Conservation (phyloP, 176 grass and related monocot species). For the Cymbopogon citratus region DNA sequence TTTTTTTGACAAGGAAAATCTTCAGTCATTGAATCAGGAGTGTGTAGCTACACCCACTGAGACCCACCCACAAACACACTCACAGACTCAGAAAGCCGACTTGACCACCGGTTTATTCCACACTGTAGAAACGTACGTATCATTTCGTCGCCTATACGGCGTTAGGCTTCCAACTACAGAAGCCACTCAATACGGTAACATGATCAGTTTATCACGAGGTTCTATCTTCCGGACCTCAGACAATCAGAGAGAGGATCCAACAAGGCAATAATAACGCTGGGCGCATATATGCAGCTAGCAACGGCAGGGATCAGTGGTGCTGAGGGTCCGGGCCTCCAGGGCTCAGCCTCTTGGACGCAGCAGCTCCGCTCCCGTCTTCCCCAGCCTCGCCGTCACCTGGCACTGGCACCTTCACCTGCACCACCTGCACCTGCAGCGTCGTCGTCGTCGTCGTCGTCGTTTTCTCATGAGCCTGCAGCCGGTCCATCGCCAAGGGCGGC, state of each 20-base stretch:
- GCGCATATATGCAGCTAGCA: too few species aligned
- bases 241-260: neutral
- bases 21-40: neutral
- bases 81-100: neutral
- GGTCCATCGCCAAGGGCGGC: neutral
- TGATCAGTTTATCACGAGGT: neutral
- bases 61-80: neutral
- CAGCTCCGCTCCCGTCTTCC: neutral
- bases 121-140: neutral
- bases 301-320: slow-evolving; percentile 24
- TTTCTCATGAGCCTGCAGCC: neutral
- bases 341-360: slow-evolving; percentile 26
- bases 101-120: neutral
- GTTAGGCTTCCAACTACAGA: neutral
- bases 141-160: neutral
- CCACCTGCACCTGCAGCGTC: neutral
- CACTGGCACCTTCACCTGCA: too few species aligned
- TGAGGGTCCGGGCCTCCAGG: slow-evolving; percentile 37
- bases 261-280: too few species aligned
- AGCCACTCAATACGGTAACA: neutral
- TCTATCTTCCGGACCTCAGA: neutral
- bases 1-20: too few species aligned
- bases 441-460: too few species aligned
- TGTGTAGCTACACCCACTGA: neutral
- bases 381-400: neutral